phyloP scores from a whole-genome alignment of 2,329 filamentous ascomycete species.

The Clathrospora elynae region DNA sequence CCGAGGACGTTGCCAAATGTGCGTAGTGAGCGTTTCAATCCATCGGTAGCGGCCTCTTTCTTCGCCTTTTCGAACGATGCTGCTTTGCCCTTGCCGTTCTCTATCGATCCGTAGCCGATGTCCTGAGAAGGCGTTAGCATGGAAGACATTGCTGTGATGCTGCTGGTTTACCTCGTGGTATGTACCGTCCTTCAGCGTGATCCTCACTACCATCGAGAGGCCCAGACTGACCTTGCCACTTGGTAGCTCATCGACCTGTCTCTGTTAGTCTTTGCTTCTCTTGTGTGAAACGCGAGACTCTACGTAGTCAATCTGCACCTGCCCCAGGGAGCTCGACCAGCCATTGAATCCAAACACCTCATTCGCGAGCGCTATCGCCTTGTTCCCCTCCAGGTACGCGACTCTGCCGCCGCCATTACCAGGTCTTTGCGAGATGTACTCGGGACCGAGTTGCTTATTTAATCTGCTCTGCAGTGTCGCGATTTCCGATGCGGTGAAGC shows the following conservation, averaged over 20 bases:
- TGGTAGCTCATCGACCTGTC: slow-evolving; percentile 76
- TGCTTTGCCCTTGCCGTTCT: slow-evolving; percentile 94
- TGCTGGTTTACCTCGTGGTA: slow-evolving; percentile 72
- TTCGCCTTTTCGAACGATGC: slow-evolving; percentile 98
- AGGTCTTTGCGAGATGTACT: slow-evolving; percentile 87
- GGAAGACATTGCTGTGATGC: not conserved
- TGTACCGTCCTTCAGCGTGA: slow-evolving; percentile 91
- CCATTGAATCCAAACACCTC: slow-evolving; percentile 97
- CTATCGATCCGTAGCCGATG: slow-evolving; percentile 93
- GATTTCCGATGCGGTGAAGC: slow-evolving; percentile 89
- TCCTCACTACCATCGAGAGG: slow-evolving; percentile 85
- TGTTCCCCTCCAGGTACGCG: slow-evolving; percentile 94
- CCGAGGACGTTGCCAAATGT: slow-evolving; percentile 96
- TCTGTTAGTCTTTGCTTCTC: slow-evolving; percentile 17
- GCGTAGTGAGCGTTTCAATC: slow-evolving; percentile 82
- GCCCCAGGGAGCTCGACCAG: slow-evolving; percentile 95
- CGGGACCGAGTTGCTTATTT: slow-evolving; percentile 91
- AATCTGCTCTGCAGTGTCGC: slow-evolving; percentile 84
- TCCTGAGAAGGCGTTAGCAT: slow-evolving; percentile 59
- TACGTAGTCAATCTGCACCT: slow-evolving; percentile 91
- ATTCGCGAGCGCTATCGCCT: slow-evolving; percentile 92
- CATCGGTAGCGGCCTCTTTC: slow-evolving; percentile 96
- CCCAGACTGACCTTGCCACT: slow-evolving; percentile 82
- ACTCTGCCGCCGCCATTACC: slow-evolving; percentile 85
- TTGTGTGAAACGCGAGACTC: slow-evolving; percentile 24